phyloP scores from a whole-genome alignment of 176 grass and related monocot species.

The Oryza rufipogon region DNA sequence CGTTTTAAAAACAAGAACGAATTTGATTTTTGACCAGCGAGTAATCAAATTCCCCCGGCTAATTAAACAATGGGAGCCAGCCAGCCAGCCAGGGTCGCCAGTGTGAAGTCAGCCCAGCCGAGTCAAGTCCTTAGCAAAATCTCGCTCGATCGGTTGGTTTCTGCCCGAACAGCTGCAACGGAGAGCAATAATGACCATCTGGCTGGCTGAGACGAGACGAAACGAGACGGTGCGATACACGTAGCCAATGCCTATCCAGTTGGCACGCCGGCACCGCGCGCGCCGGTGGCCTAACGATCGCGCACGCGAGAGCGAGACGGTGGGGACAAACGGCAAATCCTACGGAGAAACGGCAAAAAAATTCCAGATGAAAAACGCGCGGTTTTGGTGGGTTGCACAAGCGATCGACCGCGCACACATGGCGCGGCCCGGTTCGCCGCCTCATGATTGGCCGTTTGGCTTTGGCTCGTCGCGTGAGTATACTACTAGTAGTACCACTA shows the following conservation, averaged over 20 bases:
- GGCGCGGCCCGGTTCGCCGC: conserved; percentile 26
- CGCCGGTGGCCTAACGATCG: conserved; percentile 17
- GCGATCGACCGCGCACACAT: not conserved
- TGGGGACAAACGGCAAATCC: not conserved
- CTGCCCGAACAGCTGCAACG: not conserved
- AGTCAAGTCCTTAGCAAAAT: not conserved
- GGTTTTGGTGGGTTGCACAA: not conserved
- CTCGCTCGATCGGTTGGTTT: not conserved
- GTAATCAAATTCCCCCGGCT: not conserved
- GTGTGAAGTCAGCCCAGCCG: not conserved
- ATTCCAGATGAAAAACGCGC: not conserved
- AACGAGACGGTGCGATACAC: not conserved
- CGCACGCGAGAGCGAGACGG: no score
- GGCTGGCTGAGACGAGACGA: not conserved
- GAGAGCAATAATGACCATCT: conserved; percentile 9
- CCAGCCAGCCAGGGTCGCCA: not conserved
- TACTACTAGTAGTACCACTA: no score
- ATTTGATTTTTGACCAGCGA: not conserved
- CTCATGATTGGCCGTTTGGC: conserved; percentile 4
- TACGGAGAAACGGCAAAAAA: conserved; percentile 6
- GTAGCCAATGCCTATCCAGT: not conserved
- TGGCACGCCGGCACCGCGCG: conserved; percentile 15
- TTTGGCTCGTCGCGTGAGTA: not conserved
- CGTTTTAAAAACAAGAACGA: not conserved
- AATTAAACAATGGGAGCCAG: not conserved